Percentiles rank a stretch among this genome's conserved stretches.
phyloP scores from a whole-genome alignment of 2,329 filamentous ascomycete genomes.

The Davidsoniella neocaledoniae region DNA sequence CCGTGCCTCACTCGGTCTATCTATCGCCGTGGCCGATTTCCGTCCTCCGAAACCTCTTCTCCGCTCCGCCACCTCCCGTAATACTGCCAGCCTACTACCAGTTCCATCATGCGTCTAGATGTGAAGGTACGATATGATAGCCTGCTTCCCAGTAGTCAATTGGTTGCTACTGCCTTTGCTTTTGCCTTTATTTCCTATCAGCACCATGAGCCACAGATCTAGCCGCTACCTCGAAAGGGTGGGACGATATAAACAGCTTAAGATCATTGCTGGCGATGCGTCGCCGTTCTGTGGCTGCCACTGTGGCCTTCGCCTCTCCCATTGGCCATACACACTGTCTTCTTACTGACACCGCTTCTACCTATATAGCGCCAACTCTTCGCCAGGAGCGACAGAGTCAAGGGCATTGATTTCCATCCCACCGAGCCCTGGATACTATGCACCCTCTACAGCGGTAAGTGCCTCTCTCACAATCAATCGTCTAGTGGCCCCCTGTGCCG shows the following conservation, averaged over 20 bases:
- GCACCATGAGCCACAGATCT: background rate
- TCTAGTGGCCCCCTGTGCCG: background rate
- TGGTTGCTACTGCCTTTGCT: background rate
- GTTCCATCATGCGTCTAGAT: conserved; percentile 14
- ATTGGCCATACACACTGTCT: background rate
- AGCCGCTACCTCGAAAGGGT: background rate
- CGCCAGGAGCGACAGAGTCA: conserved; percentile 87
- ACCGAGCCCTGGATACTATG: conserved; percentile 95
- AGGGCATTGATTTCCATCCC: conserved; percentile 93
- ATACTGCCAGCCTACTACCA: background rate
- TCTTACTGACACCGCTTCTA: conserved; percentile 1
- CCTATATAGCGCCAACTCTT: conserved; percentile 28
- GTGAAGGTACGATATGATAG: conserved; percentile 12
- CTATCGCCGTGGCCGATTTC: too few relatives aligned
- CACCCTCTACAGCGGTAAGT: conserved; percentile 81
- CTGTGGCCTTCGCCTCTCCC: background rate
- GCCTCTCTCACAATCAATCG: background rate
- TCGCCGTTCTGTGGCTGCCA: too few relatives aligned
- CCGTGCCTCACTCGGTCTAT: background rate
- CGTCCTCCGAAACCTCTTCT: background rate
- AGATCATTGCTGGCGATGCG: too few relatives aligned
- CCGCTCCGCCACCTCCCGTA: background rate
- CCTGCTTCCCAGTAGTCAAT: too few relatives aligned
- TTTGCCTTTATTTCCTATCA: background rate
- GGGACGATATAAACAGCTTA: background rate